Conservation (phyloP, 352 stramenopile species). For the Thraustochytrium striatum region DNA sequence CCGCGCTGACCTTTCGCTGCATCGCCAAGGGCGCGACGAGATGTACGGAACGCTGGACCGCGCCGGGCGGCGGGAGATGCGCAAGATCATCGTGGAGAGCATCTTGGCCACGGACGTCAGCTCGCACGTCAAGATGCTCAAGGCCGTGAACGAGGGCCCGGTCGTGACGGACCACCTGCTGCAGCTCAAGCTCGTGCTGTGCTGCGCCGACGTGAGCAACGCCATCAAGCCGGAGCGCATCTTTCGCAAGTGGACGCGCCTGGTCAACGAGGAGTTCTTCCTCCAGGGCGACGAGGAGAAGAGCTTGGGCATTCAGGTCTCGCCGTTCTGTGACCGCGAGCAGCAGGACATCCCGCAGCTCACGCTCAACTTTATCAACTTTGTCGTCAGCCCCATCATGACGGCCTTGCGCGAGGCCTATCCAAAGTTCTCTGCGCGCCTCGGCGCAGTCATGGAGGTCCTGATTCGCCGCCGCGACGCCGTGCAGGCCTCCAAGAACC, state of each 20-base stretch:
- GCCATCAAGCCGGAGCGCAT: slow-evolving; percentile 51
- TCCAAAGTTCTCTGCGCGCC: no score
- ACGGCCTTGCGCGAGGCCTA: slow-evolving; percentile 1
- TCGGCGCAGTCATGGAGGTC: not conserved
- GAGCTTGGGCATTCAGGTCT: slow-evolving; percentile 51
- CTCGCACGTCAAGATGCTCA: slow-evolving; percentile 52
- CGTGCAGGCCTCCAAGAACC: no score
- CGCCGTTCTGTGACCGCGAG: slow-evolving; percentile 45
- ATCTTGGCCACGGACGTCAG: slow-evolving; percentile 59
- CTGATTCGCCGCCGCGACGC: no score
- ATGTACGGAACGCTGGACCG: slow-evolving; percentile 13
- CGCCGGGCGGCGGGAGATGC: slow-evolving; percentile 17
- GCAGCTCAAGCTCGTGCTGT: slow-evolving; percentile 54
- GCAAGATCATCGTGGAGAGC: slow-evolving; percentile 55
- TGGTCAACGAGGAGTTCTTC: slow-evolving; percentile 56
- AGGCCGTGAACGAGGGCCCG: slow-evolving; percentile 30
- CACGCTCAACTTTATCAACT: slow-evolving; percentile 43
- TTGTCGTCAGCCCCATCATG: slow-evolving; percentile 24
- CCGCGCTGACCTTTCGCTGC: slow-evolving; percentile 55
- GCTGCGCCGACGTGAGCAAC: slow-evolving; percentile 55
- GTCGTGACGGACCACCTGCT: slow-evolving; percentile 29
- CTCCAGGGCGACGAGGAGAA: slow-evolving; percentile 54
- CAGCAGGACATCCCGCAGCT: not conserved
- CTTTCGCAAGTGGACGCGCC: slow-evolving; percentile 50
- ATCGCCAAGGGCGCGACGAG: slow-evolving; percentile 7